phyloP scores from a whole-genome alignment of 2,329 filamentous ascomycete genomes.

The Paracoccidioides brasiliensis region DNA sequence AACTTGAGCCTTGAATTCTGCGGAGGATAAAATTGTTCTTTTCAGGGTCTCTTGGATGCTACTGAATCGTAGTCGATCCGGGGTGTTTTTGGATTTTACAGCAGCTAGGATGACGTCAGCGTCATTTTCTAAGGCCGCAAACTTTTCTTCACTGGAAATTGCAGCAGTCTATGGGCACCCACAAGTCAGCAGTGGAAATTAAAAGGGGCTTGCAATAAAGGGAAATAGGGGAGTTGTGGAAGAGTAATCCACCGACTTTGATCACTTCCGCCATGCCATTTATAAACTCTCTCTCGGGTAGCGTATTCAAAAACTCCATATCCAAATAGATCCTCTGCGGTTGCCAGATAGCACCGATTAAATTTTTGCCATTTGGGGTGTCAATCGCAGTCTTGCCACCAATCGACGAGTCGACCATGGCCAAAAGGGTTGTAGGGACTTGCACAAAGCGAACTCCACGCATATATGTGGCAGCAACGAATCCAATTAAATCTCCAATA shows the following conservation, averaged over 20 bases:
- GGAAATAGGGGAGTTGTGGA: background rate
- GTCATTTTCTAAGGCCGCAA: slow-evolving; percentile 69
- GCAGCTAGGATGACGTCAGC: slow-evolving; percentile 62
- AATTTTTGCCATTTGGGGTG: slow-evolving; percentile 87
- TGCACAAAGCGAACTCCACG: slow-evolving; percentile 91
- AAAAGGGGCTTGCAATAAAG: background rate
- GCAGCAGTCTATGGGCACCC: slow-evolving; percentile 57
- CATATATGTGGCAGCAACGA: slow-evolving; percentile 97
- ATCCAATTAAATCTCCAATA: slow-evolving; percentile 96
- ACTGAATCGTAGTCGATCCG: slow-evolving; percentile 48
- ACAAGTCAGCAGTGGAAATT: background rate
- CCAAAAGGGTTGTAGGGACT: slow-evolving; percentile 83
- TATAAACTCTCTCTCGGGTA: slow-evolving; percentile 85
- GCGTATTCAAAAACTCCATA: slow-evolving; percentile 75
- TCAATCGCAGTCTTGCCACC: slow-evolving; percentile 98
- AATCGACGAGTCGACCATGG: slow-evolving; percentile 98
- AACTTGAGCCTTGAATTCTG: slow-evolving; percentile 85
- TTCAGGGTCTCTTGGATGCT: slow-evolving; percentile 60
- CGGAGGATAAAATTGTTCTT: slow-evolving; percentile 74
- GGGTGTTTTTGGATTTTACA: slow-evolving; percentile 48
- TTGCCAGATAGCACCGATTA: slow-evolving; percentile 95
- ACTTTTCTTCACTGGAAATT: slow-evolving; percentile 85
- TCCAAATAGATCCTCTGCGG: slow-evolving; percentile 90
- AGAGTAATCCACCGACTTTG: slow-evolving; percentile 39
- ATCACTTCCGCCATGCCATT: slow-evolving; percentile 98